A percentile compares a stretch with the other conserved stretches of the same genome.
Evolutionary conservation across 2,329 filamentous ascomycete species (phyloP).

Genomic region (Aphanoascus verrucosus): DNA sequence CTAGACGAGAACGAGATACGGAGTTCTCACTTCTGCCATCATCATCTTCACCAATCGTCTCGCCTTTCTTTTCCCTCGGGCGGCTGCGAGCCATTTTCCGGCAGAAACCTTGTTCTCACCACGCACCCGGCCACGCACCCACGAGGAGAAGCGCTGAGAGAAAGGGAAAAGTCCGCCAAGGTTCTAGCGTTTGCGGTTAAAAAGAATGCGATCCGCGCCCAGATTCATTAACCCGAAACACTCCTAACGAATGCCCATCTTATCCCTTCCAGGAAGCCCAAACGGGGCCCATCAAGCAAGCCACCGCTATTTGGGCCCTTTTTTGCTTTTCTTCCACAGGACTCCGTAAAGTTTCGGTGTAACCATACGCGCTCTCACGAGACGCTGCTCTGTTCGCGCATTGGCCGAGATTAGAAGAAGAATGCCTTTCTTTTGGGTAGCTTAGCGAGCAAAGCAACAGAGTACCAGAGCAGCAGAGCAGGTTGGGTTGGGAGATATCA

Average conservation of each 20-base stretch:
- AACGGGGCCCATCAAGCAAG: conserved; percentile 1
- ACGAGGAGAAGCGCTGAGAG: neutral
- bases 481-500: too few species aligned
- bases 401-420: neutral
- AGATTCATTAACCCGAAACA: conserved; percentile 8
- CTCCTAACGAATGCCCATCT: conserved; percentile 3
- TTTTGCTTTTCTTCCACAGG: neutral
- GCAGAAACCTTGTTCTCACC: neutral
- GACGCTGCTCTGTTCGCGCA: neutral
- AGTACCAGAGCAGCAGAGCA: too few species aligned
- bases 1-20: too few species aligned
- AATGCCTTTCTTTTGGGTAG: neutral
- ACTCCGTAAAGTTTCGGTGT: conserved; percentile 7
- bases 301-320: neutral
- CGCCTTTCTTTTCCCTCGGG: neutral
- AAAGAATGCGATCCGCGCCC: conserved; percentile 3
- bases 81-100: neutral
- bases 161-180: conserved; percentile 1
- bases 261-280: conserved; percentile 1
- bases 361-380: conserved; percentile 5
- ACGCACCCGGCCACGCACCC: neutral
- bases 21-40: too few species aligned
- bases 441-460: too few species aligned
- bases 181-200: neutral
- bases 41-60: neutral